Base-by-base conservation (phyloP, 192 early-diverging fungal species). In the Rhizophlyctis rosea region DNA sequence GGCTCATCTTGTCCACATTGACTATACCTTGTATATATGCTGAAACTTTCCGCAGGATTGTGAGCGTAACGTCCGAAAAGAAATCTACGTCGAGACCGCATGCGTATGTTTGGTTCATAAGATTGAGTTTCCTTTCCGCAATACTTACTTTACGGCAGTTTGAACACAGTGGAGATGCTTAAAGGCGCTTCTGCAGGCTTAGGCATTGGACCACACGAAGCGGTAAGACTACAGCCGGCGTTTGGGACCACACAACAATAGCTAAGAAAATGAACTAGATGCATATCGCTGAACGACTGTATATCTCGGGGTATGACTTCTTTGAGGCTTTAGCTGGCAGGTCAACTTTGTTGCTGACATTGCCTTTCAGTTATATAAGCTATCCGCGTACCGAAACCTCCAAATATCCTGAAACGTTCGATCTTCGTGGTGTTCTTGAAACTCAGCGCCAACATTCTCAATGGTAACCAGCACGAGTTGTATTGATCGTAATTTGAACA, bases 321-420 rank as follows among this genome's bases (percentile, higher is more conserved):
- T 7, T 52, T 13, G 9, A 13, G 7, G 13, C 24, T 9, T 7
- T 21, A 52, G 24, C 24, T 52, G 50, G 25, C 9, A 52, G 50
- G 18, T 39, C 30, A 63, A n/a, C 3, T 34, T 27, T 35, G 1
- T 65, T 67, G 47, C 24, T 25, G 7, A 25, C 13, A 47, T 13
- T 13, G 39, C 39, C n/a, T 47, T 47, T 47, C 50, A 94, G 94
- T 21, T 86, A 87, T 61, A 90, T 98, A 59, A 95, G 91, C 75
- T 98, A 98, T 61, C 95, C 95, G 24, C 83, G 96, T 54, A 98
- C 96, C 3, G 96, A 98, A 65, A 98, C 96, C 3, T 90, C 96
- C 65, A 83, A 91, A 59, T 98, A 93, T 68, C 84, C 89, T 56
- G 47, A 54, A 2, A 81, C 74, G 49, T 93, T 96, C 67, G 77